These are phyloP conservation scores for Ganoderma leucocontextum DNA, from an alignment of 1,284 basidiomycete species.

Conservation along the genomic window DNA sequence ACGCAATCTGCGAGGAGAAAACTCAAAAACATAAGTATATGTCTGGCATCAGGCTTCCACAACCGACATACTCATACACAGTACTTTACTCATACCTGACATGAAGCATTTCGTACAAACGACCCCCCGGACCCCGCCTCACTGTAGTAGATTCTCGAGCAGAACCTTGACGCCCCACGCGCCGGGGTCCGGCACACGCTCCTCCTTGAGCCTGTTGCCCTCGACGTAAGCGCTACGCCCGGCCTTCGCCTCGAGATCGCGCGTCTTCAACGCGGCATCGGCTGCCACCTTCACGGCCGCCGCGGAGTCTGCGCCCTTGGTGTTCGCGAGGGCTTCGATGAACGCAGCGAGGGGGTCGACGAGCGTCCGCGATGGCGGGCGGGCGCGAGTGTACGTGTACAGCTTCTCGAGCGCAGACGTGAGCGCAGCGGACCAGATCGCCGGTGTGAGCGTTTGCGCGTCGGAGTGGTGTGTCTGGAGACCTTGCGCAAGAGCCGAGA, in stretches of 20 bases:
- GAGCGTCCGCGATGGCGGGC: constrained; percentile 90
- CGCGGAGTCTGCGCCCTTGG: constrained; percentile 50
- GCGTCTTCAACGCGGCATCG: constrained; percentile 78
- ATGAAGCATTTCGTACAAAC: not conserved
- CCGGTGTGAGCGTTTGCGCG: constrained; percentile 49
- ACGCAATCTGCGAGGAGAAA: not conserved
- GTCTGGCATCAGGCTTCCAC: not conserved
- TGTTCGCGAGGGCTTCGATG: constrained; percentile 56
- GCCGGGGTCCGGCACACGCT: constrained; percentile 86
- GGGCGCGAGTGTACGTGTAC: constrained; percentile 89
- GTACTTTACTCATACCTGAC: not conserved
- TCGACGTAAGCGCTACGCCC: constrained; percentile 92
- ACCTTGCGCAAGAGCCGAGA: constrained; percentile 85
- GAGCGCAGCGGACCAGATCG: constrained; percentile 72
- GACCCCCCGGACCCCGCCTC: constrained; percentile 11
- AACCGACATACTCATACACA: not conserved
- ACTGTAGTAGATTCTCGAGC: constrained; percentile 61
- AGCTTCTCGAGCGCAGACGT: constrained; percentile 72
- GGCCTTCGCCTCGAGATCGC: constrained; percentile 83
- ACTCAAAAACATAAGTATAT: not conserved
- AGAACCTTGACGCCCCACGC: constrained; percentile 90
- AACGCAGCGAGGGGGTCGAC: constrained; percentile 93
- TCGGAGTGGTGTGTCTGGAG: constrained; percentile 53
- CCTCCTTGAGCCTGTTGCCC: constrained; percentile 71
- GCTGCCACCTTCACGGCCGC: constrained; percentile 71